Conservation (phyloP, 108 stramenopile genomes). For the Cyclostephanos invisitatus region DNA sequence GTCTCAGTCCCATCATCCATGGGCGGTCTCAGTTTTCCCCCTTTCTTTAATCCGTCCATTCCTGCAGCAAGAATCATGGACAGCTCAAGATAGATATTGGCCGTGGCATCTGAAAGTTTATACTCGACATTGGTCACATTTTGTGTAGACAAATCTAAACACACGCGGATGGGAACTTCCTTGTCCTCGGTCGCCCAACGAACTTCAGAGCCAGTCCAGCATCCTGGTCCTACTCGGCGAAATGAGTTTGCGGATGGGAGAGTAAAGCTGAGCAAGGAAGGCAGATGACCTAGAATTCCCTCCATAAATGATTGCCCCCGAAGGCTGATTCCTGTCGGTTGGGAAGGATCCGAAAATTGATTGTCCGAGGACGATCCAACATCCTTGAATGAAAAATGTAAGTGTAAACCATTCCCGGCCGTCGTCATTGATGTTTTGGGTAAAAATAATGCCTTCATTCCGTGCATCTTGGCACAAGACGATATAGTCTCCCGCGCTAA, state of each 20-base stretch:
- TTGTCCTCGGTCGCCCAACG: conserved; percentile 83
- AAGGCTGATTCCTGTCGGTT: conserved; percentile 32
- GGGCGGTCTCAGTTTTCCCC: conserved; percentile 50
- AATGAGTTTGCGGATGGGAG: conserved; percentile 76
- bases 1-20: conserved; percentile 10
- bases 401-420: conserved; percentile 81
- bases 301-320: conserved; percentile 71
- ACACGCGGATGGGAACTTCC: conserved; percentile 72
- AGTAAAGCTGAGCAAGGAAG: conserved; percentile 67
- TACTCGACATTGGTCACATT: conserved; percentile 71
- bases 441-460: conserved; percentile 65
- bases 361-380: conserved; percentile 27
- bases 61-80: conserved; percentile 65
- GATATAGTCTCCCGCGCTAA: conserved; percentile 72
- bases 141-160: conserved; percentile 43
- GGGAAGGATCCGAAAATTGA: conserved; percentile 37
- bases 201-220: conserved; percentile 76
- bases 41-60: conserved; percentile 59
- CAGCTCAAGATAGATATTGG: conserved; percentile 75
- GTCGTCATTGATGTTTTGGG: conserved; percentile 63
- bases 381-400: conserved; percentile 70
- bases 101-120: conserved; percentile 69
- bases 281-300: conserved; percentile 71
- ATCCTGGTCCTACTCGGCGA: conserved; percentile 74
- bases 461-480: conserved; percentile 55